Evolutionary conservation across 2,329 filamentous ascomycete genomes (phyloP), one percentile per base, ranked within the genome.

Genomic region (Aphanocladium album): DNA sequence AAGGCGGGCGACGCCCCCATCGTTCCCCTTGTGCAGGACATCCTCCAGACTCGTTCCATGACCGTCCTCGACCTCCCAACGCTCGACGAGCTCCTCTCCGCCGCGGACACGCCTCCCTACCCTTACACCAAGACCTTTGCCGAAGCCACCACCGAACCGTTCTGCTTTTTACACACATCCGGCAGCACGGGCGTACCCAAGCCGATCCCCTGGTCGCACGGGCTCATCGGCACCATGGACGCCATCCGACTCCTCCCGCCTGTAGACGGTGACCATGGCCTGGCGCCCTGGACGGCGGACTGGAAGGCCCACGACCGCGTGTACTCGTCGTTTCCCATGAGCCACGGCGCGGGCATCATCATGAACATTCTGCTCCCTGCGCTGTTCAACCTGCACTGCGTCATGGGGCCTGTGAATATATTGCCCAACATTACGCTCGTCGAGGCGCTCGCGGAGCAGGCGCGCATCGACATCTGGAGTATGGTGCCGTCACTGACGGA

Each of bases 151-250:
- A 63, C 71, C 33, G 74, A 77, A 1, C 71, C 72, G 0, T 73
- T 77, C 5, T 69, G 73, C 27, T 68, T 74, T 27, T 57, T 77
- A 1, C 77, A 79, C 53, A 78, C 77, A 0, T 78, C 75, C 3
- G 77, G 77, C 2, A 71, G 73, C 1, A 79, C 77, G 2, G 76
- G 77, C 2, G 60, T 75, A 0, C 76, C 75, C 1, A 79, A 79
- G 55, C 74, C 74, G 0, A 73, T 79, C n/a, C 56, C 65, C 1
- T 69, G 70, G 64, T 70, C 72, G 4, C 71, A 79, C 62, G 68
- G 63, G 0, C 53, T 71, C 27, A 67, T 71, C 6, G 68, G 66
- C 0, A 72, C 73, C 0, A 69, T 75, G 67, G 76, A 79, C 64
- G 72, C 73, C 0, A 65, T 76, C 1, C 67, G 71, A 11, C 62